Evolutionary conservation across 2,329 filamentous ascomycete genomes (phyloP), one percentile per base, ranked within the genome.

Genomic region (Pestalotiopsis sp.): DNA sequence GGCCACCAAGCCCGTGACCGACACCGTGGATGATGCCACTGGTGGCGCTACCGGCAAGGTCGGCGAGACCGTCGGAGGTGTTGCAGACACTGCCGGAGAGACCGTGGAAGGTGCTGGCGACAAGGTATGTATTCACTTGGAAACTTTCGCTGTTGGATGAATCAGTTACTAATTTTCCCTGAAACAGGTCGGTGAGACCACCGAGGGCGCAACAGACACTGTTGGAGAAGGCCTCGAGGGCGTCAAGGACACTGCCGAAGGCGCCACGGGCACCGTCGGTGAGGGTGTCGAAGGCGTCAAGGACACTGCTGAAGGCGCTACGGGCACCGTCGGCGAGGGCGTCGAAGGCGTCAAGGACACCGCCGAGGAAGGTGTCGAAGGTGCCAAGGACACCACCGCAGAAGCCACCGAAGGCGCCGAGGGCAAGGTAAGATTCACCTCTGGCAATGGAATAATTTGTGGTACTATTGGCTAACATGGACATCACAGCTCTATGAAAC

Each of bases 161-260:
- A 4, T 27, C 3, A 5, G 27, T 27, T 5, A 5, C 31, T 36
- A 36, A 36, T 36, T 7, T 36, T 36, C 2, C 31, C 6, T 7
- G 31, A 36, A 71, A 25, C 70, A 41, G 60, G 57, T 66, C 31
- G 66, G 41, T 17, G 66, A 67, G 58, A 67, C 71, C 17, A 57
- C 68, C n/a, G 45, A 65, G 25, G 61, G 60, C 2, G 61, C 25
- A 56, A 45, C 25, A 17, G 52, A 39, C 38, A 64, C 36, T 39
- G 57, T 71, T 7, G 73, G 69, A 12, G 73, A 76, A 7, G 72
- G 73, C 13, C 66, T 70, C 2, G 70, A 76, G 52, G 69, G 69
- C 25, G 71, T 72, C 13, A 71, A 71, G 41, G 71, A 70, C 25
- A 71, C 72, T 9, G 64, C 68, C 9, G 69, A 56, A 27, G 76